Conservation (phyloP, 495 filamentous ascomycete species). For the Rhizodiscina lignyota region DNA sequence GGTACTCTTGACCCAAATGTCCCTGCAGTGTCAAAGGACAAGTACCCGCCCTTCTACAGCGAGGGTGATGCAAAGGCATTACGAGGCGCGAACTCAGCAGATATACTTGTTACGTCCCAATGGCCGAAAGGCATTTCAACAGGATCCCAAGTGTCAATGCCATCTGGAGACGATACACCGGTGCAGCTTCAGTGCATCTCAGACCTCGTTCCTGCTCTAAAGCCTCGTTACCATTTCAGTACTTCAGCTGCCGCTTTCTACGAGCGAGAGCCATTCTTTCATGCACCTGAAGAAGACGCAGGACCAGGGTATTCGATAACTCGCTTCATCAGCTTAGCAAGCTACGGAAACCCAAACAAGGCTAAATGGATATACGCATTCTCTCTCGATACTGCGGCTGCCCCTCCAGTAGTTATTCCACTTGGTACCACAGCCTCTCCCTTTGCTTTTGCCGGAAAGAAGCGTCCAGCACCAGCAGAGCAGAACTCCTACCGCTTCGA, state of each 20-base stretch:
- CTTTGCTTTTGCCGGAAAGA: constrained; percentile 41
- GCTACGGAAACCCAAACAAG: constrained; percentile 53
- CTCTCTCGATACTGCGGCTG: constrained; percentile 46
- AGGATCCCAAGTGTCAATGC: constrained; percentile 38
- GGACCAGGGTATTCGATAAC: constrained; percentile 36
- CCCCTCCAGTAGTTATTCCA: constrained; percentile 39
- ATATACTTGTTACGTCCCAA: constrained; percentile 70
- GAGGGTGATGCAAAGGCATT: constrained; percentile 60
- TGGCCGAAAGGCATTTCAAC: constrained; percentile 64
- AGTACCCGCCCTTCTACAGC: constrained; percentile 51
- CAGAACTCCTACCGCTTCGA: constrained; percentile 46
- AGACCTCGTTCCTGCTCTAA: constrained; percentile 57
- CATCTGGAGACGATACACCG: constrained; percentile 25
- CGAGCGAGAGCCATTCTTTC: constrained; percentile 87
- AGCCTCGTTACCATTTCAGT: constrained; percentile 80
- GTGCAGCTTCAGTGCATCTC: constrained; percentile 40
- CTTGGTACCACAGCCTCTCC: constrained; percentile 55
- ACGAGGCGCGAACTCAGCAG: constrained; percentile 53
- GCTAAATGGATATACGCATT: constrained; percentile 89
- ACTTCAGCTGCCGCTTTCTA: constrained; percentile 52
- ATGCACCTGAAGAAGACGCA: constrained; percentile 26
- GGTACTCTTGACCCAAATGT: constrained; percentile 41
- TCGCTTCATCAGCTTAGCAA: constrained; percentile 74
- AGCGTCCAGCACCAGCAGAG: constrained; percentile 33
- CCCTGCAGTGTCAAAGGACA: constrained; percentile 38